Evolutionary conservation across 345 rosid species (phyloP), one percentile per base, ranked within the genome.

Genomic region (Toxicodendron radicans): DNA sequence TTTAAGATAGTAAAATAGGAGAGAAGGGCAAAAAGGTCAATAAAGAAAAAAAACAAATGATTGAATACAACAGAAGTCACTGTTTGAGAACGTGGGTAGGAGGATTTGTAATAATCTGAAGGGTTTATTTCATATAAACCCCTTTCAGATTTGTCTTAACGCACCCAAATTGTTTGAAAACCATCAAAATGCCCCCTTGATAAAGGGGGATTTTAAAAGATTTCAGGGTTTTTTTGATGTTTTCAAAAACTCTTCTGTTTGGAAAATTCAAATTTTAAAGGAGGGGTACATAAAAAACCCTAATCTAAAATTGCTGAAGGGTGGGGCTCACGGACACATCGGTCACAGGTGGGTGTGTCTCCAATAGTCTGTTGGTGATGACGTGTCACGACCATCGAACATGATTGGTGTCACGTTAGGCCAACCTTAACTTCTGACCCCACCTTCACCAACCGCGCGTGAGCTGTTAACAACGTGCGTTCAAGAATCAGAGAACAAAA

Each of bases 381-480:
- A 88, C 85, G 83, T 90, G 96, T 77, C 76, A 21, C 9, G 64
- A 81, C 78, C 79, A 12, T 45, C 78, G 32, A 84, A 84, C 85
- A 74, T 94, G 93, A 88, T 89, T 85, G 92, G 94, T 66, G 77
- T 72, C 85, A 79, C 74, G 80, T 74, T 73, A 56, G 30, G 72
- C 75, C 61, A 23, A 41, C 68, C 61, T 58, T 8, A 67, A 49
- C 60, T 49, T 73, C 80, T 59, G 52, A 51, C 18, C 41, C 79
- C 83, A 58, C 68, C 49, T 27, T 64, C 84, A 80, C 81, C 97
- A 79, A 84, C 87, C 79, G 70, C 73, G 73, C 71, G 64, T 83
- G 83, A 88, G 92, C 93, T 91, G 95, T 82, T 91, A 85, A 30
- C 14, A 81, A 76, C 83, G 85, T 79, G 85, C 30, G 73, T 71